Conservation (phyloP, 441 rosid genomes). For the Geranium incanum region DNA sequence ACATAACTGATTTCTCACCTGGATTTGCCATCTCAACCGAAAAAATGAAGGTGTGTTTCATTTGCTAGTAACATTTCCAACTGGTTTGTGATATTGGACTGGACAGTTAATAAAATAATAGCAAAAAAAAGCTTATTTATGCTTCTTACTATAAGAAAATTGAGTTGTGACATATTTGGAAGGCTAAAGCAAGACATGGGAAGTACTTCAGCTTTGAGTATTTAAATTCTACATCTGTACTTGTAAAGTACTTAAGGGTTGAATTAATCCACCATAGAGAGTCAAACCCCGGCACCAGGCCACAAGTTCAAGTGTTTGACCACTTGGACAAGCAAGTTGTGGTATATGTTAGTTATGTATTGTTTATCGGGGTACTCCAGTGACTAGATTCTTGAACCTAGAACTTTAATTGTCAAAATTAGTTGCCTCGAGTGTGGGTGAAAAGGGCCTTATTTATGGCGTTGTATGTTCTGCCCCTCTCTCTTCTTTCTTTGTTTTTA, state of each 20-base stretch:
- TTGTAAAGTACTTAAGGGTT: neutral
- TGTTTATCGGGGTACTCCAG: neutral
- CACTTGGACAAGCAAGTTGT: neutral
- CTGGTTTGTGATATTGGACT: neutral
- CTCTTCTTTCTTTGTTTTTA: neutral
- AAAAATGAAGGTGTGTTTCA: slow-evolving; percentile 61
- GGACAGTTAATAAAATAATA: neutral
- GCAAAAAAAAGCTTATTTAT: neutral
- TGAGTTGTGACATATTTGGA: neutral
- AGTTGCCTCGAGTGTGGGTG: neutral
- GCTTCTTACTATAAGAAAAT: neutral
- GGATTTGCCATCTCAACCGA: slow-evolving; percentile 74
- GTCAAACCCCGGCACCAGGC: too few species aligned
- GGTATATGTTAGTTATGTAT: neutral
- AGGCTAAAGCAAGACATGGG: slow-evolving; percentile 3
- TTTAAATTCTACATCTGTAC: neutral
- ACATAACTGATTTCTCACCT: slow-evolving; percentile 78
- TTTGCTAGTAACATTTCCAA: slow-evolving; percentile 8
- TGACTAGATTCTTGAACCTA: neutral
- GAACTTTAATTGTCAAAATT: neutral
- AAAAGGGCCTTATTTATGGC: neutral
- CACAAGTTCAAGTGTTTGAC: too few species aligned
- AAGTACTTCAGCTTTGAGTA: slow-evolving; percentile 3
- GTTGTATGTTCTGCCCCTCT: neutral
- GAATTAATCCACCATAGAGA: neutral